Percentiles rank a stretch among this genome's conserved stretches.
Conservation (phyloP, 148 eudicot genomes). For the Rhododendron mucronatum region DNA sequence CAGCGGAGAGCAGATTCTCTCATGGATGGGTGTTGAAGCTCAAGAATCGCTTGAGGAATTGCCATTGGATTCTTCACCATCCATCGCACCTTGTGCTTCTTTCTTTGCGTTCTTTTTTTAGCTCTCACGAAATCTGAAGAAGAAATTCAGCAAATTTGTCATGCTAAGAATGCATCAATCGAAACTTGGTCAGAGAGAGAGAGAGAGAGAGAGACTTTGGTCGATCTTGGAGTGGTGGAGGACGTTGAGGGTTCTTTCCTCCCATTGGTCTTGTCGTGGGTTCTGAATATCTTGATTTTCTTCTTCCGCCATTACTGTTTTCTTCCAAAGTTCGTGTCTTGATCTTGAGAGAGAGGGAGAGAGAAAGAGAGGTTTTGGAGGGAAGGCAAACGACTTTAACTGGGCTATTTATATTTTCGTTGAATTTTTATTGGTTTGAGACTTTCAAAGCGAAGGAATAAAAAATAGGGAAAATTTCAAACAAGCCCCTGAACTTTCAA, state of each 20-base stretch:
- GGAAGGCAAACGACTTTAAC: too few relatives aligned
- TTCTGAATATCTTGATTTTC: background rate
- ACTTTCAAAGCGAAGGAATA: too few relatives aligned
- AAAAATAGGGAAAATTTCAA: too few relatives aligned
- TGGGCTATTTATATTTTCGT: too few relatives aligned
- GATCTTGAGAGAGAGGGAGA: background rate
- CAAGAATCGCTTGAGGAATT: conserved; percentile 5
- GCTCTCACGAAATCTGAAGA: background rate
- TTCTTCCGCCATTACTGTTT: background rate
- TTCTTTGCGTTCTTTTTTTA: background rate
- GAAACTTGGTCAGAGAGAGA: background rate
- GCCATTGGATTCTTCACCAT: conserved; percentile 13
- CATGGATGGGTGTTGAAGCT: conserved; percentile 4
- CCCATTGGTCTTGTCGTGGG: conserved; percentile 6
- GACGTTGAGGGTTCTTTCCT: conserved; percentile 9
- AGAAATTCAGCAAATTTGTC: background rate
- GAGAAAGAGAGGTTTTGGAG: too few relatives aligned
- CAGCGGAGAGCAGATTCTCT: conserved; percentile 8
- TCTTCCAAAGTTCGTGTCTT: background rate
- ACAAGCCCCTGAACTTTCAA: too few relatives aligned
- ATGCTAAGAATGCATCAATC: background rate
- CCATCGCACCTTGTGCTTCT: conserved; percentile 8
- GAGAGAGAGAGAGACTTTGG: conserved; percentile 12
- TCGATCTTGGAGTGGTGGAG: conserved; percentile 2
- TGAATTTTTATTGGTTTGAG: too few relatives aligned